These are phyloP conservation scores for Colletotrichum plurivorum DNA, from an alignment of 2,329 filamentous ascomycete species.

Conservation along the genomic window DNA sequence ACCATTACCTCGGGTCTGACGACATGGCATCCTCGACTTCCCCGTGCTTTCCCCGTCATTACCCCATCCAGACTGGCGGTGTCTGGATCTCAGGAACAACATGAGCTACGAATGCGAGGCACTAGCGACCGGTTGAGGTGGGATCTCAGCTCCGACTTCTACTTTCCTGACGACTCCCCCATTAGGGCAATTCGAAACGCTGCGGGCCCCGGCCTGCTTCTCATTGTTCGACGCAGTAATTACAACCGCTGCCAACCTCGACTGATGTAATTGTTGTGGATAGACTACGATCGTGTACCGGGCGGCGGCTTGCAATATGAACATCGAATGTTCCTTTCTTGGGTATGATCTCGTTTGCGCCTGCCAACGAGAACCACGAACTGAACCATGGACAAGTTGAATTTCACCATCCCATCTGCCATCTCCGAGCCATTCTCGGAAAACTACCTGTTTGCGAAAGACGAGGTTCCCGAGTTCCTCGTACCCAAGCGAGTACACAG, in stretches of 20 bases:
- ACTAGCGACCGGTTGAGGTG: background rate
- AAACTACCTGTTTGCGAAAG: slow-evolving; percentile 13
- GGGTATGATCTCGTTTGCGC: background rate
- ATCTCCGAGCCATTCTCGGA: slow-evolving; percentile 10
- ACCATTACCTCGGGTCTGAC: slow-evolving; percentile 7
- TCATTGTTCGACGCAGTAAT: background rate
- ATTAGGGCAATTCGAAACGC: slow-evolving; percentile 4
- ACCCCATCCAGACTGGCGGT: slow-evolving; percentile 4
- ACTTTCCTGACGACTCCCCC: background rate
- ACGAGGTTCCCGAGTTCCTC: slow-evolving; percentile 16
- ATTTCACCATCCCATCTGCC: slow-evolving; percentile 10
- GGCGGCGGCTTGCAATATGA: background rate
- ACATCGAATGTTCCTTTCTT: background rate
- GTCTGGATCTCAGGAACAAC: background rate
- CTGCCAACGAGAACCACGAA: background rate
- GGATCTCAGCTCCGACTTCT: background rate
- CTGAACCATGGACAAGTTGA: background rate
- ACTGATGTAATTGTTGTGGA: background rate
- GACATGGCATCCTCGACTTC: background rate
- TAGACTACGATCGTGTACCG: background rate
- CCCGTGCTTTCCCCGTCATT: slow-evolving; percentile 17
- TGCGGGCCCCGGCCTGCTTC: background rate
- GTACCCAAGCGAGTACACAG: background rate
- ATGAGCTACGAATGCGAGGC: background rate
- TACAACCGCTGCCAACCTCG: background rate